Evolutionary conservation across 2,329 filamentous ascomycete genomes (phyloP).

Genomic region (Claviceps sp.): DNA sequence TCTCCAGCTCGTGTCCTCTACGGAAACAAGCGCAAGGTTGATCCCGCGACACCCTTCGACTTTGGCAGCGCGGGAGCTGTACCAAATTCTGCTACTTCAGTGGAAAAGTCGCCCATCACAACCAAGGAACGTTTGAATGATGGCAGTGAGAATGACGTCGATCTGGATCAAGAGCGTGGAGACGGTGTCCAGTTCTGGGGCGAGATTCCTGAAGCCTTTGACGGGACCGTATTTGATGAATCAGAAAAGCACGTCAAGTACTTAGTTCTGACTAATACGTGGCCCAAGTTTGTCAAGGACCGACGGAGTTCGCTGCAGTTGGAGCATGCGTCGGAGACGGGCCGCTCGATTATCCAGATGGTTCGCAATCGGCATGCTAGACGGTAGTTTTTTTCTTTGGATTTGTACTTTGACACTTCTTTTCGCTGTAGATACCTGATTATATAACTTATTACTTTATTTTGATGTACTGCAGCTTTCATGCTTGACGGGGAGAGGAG

Average conservation of each 20-base stretch:
- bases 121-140: background rate
- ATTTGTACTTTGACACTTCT: background rate
- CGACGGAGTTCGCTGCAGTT: conserved; percentile 13
- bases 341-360: conserved; percentile 3
- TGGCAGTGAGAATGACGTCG: background rate
- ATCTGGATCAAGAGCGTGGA: background rate
- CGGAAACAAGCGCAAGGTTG: conserved; percentile 21
- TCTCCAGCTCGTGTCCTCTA: conserved; percentile 29
- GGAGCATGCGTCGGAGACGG: conserved; percentile 5
- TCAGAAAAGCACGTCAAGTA: conserved; percentile 51
- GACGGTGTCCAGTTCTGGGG: conserved; percentile 20
- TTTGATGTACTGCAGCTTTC: background rate
- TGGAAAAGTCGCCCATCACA: background rate
- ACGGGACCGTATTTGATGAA: conserved; percentile 40
- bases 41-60: conserved; percentile 27
- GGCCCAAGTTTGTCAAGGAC: conserved; percentile 42
- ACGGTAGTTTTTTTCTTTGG: background rate
- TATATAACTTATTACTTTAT: background rate
- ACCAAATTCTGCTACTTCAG: background rate
- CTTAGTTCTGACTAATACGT: conserved; percentile 54
- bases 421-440: background rate
- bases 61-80: background rate
- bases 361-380: conserved; percentile 1
- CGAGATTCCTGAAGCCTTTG: conserved; percentile 34
- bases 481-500: too few relatives aligned